These are phyloP conservation scores for Claviceps purpurea DNA, from an alignment of 2,329 filamentous ascomycete species.

Conservation along the genomic window DNA sequence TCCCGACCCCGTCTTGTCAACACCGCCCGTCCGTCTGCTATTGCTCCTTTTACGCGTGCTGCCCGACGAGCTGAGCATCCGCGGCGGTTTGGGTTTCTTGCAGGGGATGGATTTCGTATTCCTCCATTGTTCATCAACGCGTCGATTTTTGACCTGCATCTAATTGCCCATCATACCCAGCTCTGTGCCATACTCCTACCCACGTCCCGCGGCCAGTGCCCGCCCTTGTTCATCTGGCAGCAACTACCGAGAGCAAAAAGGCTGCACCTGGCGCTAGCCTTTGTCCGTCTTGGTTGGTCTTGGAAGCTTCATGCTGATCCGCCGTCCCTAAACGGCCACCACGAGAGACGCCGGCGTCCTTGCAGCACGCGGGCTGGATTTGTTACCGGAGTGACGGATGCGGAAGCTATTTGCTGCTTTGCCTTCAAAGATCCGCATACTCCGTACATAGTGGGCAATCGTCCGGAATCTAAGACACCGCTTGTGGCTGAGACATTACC, in stretches of 20 bases:
- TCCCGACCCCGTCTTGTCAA: background rate
- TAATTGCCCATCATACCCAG: background rate
- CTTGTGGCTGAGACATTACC: constrained; percentile 13
- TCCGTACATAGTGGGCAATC: background rate
- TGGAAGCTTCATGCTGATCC: background rate
- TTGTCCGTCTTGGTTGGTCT: background rate
- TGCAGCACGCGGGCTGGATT: background rate
- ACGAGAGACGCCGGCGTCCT: background rate
- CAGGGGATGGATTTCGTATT: background rate
- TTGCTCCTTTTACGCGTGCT: background rate
- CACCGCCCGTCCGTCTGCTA: background rate
- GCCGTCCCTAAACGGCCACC: background rate
- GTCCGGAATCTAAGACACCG: constrained; percentile 7
- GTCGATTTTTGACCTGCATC: background rate
- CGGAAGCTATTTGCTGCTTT: constrained; percentile 4
- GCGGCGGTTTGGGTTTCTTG: background rate
- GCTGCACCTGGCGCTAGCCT: background rate
- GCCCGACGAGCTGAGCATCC: background rate
- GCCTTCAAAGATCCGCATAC: constrained; percentile 1
- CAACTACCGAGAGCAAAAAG: background rate
- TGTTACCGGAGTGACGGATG: constrained; percentile 13
- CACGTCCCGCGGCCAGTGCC: background rate
- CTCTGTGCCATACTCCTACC: background rate
- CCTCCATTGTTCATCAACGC: background rate
- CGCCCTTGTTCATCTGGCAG: background rate